Evolutionary conservation across 208 protist genomes (phyloP), one percentile per base, ranked within the genome.

Genomic region (Trypanosoma lewisi): DNA sequence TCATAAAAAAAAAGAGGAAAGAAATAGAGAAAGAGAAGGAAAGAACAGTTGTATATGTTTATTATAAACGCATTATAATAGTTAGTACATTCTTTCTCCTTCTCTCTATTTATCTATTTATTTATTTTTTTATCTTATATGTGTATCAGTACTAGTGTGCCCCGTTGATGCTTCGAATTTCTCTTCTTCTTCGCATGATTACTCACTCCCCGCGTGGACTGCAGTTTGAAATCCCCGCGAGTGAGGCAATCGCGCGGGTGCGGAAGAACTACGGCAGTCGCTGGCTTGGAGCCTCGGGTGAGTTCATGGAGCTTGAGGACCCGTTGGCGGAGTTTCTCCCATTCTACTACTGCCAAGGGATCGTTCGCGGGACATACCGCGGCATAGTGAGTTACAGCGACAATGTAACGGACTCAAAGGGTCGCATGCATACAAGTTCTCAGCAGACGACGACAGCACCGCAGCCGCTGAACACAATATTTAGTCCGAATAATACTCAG

Each of bases 281-380:
- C 25, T 92, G 77, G 80, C 83, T 95, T 45, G 82, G 89, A 14
- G 85, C 84, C 21, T 64, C 78, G 23, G 51, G 77, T 2, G 77
- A 91, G 34, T 91, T 82, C 51, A 52, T 95, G 16, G 33, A 73
- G 5, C 49, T 95, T 0, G 28, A 56, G n/a, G 19, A 51, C 11
- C 84, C 89, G 1, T 76, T 73, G 11, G 82, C 82, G n/a, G 84
- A 95, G 73, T 95, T 93, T 63, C 54, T 95, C 21, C 89, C 89
- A 9, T 95, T 95, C 58, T 95, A 92, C 69, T 77, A 90, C 37
- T 93, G 84, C 73, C 77, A 74, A 17, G 89, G 89, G 17, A 62
- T 23, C 31, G 73, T 92, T 39, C 56, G 70, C 19, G 83, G 71
- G 27, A 75, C 57, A 16, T 95, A 84, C 57, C 78, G 77, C 0